Conservation (phyloP, 2,329 filamentous ascomycete genomes). For the Fusarium nanum region DNA sequence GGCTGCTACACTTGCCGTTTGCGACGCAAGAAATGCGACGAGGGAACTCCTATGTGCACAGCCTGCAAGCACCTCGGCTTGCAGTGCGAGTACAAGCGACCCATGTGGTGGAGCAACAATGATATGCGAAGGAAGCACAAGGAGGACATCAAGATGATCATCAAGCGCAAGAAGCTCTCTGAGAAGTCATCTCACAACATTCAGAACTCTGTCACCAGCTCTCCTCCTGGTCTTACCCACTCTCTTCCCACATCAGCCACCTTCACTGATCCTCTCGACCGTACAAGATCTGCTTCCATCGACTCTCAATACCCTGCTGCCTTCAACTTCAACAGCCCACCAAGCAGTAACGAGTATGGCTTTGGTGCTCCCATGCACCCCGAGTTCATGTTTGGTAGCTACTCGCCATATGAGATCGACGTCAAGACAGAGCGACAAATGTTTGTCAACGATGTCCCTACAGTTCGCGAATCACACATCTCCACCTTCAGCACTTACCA, state of each 20-base stretch:
- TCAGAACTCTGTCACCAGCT: slow-evolving; percentile 66
- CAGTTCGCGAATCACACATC: slow-evolving; percentile 85
- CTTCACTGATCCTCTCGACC: slow-evolving; percentile 78
- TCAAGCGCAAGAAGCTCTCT: slow-evolving; percentile 94
- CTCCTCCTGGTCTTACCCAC: slow-evolving; percentile 82
- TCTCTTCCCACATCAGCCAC: slow-evolving; percentile 84
- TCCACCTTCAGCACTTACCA: slow-evolving; percentile 95
- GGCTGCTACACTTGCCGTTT: slow-evolving; percentile 77
- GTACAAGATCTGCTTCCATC: slow-evolving; percentile 80
- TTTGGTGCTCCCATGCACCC: slow-evolving; percentile 73
- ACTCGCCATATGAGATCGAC: slow-evolving; percentile 90
- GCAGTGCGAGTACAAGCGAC: slow-evolving; percentile 94
- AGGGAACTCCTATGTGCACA: slow-evolving; percentile 70
- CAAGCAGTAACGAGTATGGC: slow-evolving; percentile 66
- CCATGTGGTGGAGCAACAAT: slow-evolving; percentile 97
- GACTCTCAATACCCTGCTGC: slow-evolving; percentile 80
- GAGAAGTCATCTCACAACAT: slow-evolving; percentile 79
- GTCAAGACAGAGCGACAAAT: slow-evolving; percentile 96
- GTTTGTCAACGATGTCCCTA: slow-evolving; percentile 90
- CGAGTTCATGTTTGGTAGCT: slow-evolving; percentile 69
- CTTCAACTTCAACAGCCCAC: slow-evolving; percentile 78
- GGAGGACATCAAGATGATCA: slow-evolving; percentile 95
- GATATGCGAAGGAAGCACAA: slow-evolving; percentile 88
- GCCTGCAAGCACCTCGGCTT: slow-evolving; percentile 81
- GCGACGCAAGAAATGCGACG: slow-evolving; percentile 76